phyloP scores from a whole-genome alignment of 2,329 filamentous ascomycete genomes.

The Lecanicillium sp. region DNA sequence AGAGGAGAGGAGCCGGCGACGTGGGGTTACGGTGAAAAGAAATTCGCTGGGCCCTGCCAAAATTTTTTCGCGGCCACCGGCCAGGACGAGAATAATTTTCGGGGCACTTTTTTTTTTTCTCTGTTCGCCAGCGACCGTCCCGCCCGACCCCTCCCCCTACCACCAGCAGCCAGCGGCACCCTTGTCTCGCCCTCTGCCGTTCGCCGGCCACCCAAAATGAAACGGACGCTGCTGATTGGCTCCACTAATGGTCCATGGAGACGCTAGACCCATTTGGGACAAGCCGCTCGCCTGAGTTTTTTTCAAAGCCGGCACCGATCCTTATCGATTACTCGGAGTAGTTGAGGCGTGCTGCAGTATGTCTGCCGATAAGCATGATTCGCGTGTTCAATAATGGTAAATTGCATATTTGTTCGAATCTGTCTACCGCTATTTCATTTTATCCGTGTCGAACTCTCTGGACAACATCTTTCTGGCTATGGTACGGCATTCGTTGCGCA shows the following conservation, averaged over 20 bases:
- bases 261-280: conserved; percentile 13
- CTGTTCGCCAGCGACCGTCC: conserved; percentile 5
- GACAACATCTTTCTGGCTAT: too few species aligned
- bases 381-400: too few species aligned
- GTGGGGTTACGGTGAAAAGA: conserved; percentile 30
- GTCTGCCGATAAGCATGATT: too few species aligned
- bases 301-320: neutral
- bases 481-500: too few species aligned
- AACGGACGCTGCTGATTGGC: neutral
- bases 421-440: too few species aligned
- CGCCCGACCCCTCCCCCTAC: neutral
- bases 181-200: neutral
- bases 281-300: conserved; percentile 21
- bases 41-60: conserved; percentile 24
- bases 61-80: conserved; percentile 23
- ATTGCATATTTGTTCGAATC: too few species aligned
- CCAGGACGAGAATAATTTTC: conserved; percentile 19
- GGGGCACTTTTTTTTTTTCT: conserved; percentile 25
- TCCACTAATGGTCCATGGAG: neutral
- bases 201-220: neutral
- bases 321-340: conserved; percentile 9
- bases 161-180: too few species aligned
- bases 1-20: conserved; percentile 16
- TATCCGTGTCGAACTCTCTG: too few species aligned
- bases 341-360: too few species aligned